Evolutionary conservation across 176 grass and related monocot species (phyloP).

Genomic region (Aegilops tauschii): DNA sequence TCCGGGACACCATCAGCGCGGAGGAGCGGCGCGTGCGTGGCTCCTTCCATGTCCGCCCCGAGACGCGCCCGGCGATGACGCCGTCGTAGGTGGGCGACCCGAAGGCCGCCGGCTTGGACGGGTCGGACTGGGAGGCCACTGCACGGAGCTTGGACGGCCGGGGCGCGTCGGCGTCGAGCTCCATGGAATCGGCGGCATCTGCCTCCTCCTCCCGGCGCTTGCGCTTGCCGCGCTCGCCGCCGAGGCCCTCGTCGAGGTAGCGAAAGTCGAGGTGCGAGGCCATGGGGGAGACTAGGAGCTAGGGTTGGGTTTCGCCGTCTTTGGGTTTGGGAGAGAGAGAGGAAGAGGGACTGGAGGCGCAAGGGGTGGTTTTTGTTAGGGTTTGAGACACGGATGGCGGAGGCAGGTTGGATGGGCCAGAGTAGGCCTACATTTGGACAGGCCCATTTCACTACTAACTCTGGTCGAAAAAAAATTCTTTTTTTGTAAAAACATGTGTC

Average conservation of each 20-base stretch:
- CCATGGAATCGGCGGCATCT: constrained; percentile 49
- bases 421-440: neutral
- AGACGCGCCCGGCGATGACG: constrained; percentile 76
- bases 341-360: neutral
- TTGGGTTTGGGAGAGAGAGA: neutral
- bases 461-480: too few relatives aligned
- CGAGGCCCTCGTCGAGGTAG: constrained; percentile 88
- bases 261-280: constrained; percentile 86
- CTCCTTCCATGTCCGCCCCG: constrained; percentile 90
- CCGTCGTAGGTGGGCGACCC: constrained; percentile 85
- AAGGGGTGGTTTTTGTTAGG: constrained; percentile 49
- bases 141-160: constrained; percentile 69
- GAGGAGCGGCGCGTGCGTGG: constrained; percentile 70
- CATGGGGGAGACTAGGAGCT: constrained; percentile 40
- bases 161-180: constrained; percentile 45
- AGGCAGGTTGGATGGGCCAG: constrained; percentile 1
- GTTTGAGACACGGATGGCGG: constrained; percentile 22
- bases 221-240: constrained; percentile 80
- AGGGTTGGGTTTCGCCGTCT: constrained; percentile 1
- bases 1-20: constrained; percentile 51
- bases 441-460: neutral
- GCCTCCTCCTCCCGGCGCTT: constrained; percentile 45
- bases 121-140: constrained; percentile 63
- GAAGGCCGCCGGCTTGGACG: constrained; percentile 72
- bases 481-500: too few relatives aligned